Conservation (phyloP, 768 basidiomycete genomes). For the Cytidiella melzeri region DNA sequence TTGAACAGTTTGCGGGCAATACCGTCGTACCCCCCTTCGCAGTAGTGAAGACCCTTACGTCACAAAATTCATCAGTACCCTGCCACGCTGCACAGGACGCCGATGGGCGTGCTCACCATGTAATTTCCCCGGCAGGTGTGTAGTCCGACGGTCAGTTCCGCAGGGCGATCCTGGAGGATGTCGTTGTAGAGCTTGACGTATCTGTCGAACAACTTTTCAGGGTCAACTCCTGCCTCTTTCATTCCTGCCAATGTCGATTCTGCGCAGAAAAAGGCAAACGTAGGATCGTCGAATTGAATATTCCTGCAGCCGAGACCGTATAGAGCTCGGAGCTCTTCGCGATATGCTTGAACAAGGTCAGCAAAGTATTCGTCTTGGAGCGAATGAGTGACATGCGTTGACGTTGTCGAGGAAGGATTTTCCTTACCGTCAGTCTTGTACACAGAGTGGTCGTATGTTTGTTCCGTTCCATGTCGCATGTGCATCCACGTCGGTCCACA, state of each 20-base stretch:
- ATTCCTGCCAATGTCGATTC: constrained; percentile 46
- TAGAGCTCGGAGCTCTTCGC: constrained; percentile 37
- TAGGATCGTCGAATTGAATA: constrained; percentile 42
- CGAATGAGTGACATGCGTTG: constrained; percentile 14
- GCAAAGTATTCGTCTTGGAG: constrained; percentile 37
- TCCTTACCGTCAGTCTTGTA: constrained; percentile 53
- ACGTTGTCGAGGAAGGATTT: constrained; percentile 9
- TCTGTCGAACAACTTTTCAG: constrained; percentile 54
- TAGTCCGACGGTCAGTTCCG: constrained; percentile 45
- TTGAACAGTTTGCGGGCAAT: constrained; percentile 51
- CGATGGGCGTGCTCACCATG: constrained; percentile 15
- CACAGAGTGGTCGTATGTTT: constrained; percentile 51
- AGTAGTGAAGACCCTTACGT: constrained; percentile 41
- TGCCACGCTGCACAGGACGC: neutral
- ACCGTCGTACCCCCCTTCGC: constrained; percentile 51
- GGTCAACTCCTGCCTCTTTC: constrained; percentile 51
- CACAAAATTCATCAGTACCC: constrained; percentile 32
- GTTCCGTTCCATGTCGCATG: constrained; percentile 52
- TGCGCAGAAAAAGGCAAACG: constrained; percentile 56
- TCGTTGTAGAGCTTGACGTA: constrained; percentile 59
- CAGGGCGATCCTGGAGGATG: constrained; percentile 42
- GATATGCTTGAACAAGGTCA: constrained; percentile 40
- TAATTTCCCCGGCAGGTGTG: constrained; percentile 52
- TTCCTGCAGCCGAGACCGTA: constrained; percentile 38
- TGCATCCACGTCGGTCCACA: constrained; percentile 69